Percentiles rank a stretch among this genome's conserved stretches.
These are phyloP conservation scores for Phytopythium ostracodes DNA, from an alignment of 352 stramenopile genomes.

Conservation along the genomic window DNA sequence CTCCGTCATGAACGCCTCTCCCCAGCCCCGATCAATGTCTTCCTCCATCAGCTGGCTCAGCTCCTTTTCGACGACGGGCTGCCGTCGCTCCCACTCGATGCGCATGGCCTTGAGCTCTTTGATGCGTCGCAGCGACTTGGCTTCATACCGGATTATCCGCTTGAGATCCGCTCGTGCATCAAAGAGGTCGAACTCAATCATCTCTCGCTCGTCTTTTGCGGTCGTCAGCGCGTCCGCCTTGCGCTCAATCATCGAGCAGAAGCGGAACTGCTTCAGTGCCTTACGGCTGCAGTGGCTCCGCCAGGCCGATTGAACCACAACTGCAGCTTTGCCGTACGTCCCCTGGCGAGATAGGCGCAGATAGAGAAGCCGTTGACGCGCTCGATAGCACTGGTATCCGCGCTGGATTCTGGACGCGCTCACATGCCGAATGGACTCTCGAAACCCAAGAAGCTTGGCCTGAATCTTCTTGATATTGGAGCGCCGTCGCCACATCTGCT, in stretches of 20 bases:
- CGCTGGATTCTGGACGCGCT: constrained; percentile 50
- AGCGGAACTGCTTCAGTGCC: constrained; percentile 59
- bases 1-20: constrained; percentile 73
- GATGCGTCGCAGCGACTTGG: constrained; percentile 60
- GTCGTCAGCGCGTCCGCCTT: constrained; percentile 49
- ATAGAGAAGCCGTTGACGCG: constrained; percentile 35
- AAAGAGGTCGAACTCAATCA: constrained; percentile 69
- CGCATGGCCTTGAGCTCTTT: constrained; percentile 77
- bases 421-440: constrained; percentile 29
- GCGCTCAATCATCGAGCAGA: constrained; percentile 62
- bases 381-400: constrained; percentile 54
- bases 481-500: constrained; percentile 66
- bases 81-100: constrained; percentile 75
- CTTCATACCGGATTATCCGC: constrained; percentile 71
- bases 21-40: constrained; percentile 73
- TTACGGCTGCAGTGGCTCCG: constrained; percentile 54
- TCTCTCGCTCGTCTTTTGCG: constrained; percentile 52
- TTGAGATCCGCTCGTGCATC: constrained; percentile 60
- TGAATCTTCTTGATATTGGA: constrained; percentile 43
- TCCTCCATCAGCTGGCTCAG: constrained; percentile 54
- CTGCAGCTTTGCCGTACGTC: constrained; percentile 40
- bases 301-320: constrained; percentile 74
- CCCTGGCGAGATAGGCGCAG: constrained; percentile 35
- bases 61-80: constrained; percentile 72
- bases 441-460: constrained; percentile 35